These are phyloP conservation scores for Patellaria atrata DNA, from an alignment of 495 filamentous ascomycete genomes.

Conservation along the genomic window DNA sequence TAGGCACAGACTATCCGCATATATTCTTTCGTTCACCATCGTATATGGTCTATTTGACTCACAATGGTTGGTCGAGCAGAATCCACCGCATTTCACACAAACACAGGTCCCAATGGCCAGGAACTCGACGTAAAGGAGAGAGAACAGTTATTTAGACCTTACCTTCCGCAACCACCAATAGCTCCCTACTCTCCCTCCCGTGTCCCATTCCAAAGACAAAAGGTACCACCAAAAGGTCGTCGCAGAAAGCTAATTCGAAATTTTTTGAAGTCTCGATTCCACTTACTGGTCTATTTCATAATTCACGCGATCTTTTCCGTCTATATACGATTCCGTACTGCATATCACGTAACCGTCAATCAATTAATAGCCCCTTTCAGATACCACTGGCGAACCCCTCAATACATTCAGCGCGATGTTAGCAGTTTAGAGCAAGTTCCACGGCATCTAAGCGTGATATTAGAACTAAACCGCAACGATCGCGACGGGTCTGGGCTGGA, in stretches of 20 bases:
- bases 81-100: constrained; percentile 45
- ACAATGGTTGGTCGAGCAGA: constrained; percentile 43
- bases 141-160: constrained; percentile 56
- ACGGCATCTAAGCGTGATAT: constrained; percentile 72
- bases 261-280: constrained; percentile 50
- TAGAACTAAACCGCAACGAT: constrained; percentile 59
- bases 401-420: constrained; percentile 82
- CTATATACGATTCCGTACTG: constrained; percentile 65
- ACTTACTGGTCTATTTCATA: constrained; percentile 53
- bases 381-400: constrained; percentile 87
- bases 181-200: constrained; percentile 1
- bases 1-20: too few relatives aligned
- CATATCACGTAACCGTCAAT: constrained; percentile 61
- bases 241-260: constrained; percentile 42
- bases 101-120: constrained; percentile 42
- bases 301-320: constrained; percentile 75
- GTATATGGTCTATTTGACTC: too few relatives aligned
- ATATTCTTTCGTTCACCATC: too few relatives aligned
- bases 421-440: constrained; percentile 55
- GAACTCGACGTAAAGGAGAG: constrained; percentile 51
- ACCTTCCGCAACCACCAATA: constrained; percentile 49
- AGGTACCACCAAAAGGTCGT: constrained; percentile 16
- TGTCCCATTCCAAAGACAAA: constrained; percentile 21
- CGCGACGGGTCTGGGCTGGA: constrained; percentile 59
- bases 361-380: constrained; percentile 64